Conservation (phyloP, 208 protist genomes). For the Novymonas esmeraldas region DNA sequence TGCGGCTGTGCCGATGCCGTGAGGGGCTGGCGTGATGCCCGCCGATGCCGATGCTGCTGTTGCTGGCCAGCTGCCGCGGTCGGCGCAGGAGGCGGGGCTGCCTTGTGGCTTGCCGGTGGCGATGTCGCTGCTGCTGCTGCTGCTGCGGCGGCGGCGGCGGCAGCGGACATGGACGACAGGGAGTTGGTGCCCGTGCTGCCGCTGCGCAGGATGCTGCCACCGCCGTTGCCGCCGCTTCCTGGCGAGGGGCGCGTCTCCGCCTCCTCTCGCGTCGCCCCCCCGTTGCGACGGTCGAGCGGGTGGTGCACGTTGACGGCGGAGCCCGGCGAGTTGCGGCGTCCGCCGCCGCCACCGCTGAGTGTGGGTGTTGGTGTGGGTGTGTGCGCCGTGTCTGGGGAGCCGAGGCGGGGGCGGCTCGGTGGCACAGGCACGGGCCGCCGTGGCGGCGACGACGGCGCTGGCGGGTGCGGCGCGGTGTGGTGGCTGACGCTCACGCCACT, state of each 20-base stretch:
- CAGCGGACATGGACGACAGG: background rate
- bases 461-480: background rate
- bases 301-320: constrained; percentile 9
- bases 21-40: background rate
- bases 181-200: background rate
- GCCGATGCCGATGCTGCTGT: background rate
- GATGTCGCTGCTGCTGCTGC: background rate
- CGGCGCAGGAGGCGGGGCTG: too few relatives aligned
- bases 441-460: background rate
- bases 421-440: background rate
- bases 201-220: background rate
- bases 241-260: background rate
- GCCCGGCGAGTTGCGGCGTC: constrained; percentile 15
- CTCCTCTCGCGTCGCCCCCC: background rate
- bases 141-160: too few relatives aligned
- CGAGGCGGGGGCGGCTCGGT: background rate
- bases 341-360: background rate
- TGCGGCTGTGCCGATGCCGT: background rate
- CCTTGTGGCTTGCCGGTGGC: too few relatives aligned
- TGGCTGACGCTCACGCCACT: background rate
- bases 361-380: background rate
- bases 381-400: background rate
- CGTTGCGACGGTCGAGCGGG: background rate
- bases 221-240: background rate
- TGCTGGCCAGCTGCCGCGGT: too few relatives aligned